Evolutionary conservation across 2,329 filamentous ascomycete genomes (phyloP).

Genomic region (Gaeumannomyces sp.): DNA sequence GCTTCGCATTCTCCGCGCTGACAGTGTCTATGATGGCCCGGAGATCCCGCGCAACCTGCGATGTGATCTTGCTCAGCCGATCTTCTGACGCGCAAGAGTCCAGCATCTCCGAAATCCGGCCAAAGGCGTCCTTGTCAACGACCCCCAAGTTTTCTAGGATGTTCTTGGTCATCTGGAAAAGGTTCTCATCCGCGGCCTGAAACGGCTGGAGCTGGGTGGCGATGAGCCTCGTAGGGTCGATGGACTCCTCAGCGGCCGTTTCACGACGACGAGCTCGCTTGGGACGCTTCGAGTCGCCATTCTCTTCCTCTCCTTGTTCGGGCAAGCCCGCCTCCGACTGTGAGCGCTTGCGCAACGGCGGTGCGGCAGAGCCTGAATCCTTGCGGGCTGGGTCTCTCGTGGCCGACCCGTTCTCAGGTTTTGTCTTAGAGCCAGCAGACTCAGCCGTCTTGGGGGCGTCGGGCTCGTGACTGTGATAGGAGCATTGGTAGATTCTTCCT

Average conservation of each 20-base stretch:
- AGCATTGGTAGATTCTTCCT: background rate
- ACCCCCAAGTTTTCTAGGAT: slow-evolving; percentile 50
- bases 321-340: slow-evolving; percentile 55
- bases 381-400: background rate
- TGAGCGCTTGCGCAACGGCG: slow-evolving; percentile 51
- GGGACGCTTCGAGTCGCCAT: slow-evolving; percentile 53
- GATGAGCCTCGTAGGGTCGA: slow-evolving; percentile 45
- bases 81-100: slow-evolving; percentile 47
- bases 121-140: slow-evolving; percentile 40
- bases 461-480: background rate
- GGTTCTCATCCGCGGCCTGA: slow-evolving; percentile 49
- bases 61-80: slow-evolving; percentile 41
- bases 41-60: slow-evolving; percentile 42
- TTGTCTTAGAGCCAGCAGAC: slow-evolving; percentile 9
- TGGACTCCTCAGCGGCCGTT: slow-evolving; percentile 43
- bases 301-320: slow-evolving; percentile 52
- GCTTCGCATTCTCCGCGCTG: slow-evolving; percentile 46
- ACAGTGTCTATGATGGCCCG: slow-evolving; percentile 42
- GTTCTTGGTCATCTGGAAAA: slow-evolving; percentile 50
- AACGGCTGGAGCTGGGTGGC: slow-evolving; percentile 51
- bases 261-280: slow-evolving; percentile 60
- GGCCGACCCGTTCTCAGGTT: slow-evolving; percentile 1
- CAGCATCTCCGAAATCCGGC: slow-evolving; percentile 41
- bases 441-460: slow-evolving; percentile 9
- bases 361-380: slow-evolving; percentile 26